Conservation (phyloP, 1,284 basidiomycete genomes). For the Neotropicomus parvogracilis region DNA sequence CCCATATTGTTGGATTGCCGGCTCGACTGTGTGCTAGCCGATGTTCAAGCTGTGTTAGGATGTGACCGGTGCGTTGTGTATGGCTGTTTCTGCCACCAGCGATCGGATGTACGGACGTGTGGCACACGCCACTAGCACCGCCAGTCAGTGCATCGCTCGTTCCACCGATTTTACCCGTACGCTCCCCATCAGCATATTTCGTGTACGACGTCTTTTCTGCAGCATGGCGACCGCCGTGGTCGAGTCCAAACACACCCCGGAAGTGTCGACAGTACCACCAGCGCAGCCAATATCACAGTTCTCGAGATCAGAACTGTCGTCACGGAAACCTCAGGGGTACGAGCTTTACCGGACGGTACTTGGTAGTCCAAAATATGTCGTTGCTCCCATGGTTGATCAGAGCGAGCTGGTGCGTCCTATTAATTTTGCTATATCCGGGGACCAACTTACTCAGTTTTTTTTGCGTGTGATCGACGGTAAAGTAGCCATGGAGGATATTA, state of each 20-base stretch:
- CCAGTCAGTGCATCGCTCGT: slow-evolving; percentile 1
- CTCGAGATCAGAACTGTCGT: background rate
- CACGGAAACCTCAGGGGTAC: slow-evolving; percentile 24
- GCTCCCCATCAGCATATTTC: background rate
- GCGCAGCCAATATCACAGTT: background rate
- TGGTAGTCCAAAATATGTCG: slow-evolving; percentile 82
- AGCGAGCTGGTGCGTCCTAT: slow-evolving; percentile 77
- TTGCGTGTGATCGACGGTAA: slow-evolving; percentile 7
- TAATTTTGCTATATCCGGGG: background rate
- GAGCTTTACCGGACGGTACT: slow-evolving; percentile 68
- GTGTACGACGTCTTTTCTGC: slow-evolving; percentile 3
- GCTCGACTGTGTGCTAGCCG: too few relatives aligned
- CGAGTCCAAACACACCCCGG: background rate
- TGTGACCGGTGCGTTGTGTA: too few relatives aligned
- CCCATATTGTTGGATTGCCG: too few relatives aligned
- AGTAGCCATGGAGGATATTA: slow-evolving; percentile 86
- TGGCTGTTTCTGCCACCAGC: too few relatives aligned
- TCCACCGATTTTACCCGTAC: background rate
- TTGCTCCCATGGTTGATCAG: slow-evolving; percentile 98
- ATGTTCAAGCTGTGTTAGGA: too few relatives aligned
- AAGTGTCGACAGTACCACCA: background rate
- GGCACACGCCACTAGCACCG: background rate
- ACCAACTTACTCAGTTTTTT: slow-evolving; percentile 1
- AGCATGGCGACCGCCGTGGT: slow-evolving; percentile 5
- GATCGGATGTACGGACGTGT: slow-evolving; percentile 6